Evolutionary conservation across 345 rosid genomes (phyloP), one percentile per base, ranked within the genome.

Genomic region (Pistacia atlantica): DNA sequence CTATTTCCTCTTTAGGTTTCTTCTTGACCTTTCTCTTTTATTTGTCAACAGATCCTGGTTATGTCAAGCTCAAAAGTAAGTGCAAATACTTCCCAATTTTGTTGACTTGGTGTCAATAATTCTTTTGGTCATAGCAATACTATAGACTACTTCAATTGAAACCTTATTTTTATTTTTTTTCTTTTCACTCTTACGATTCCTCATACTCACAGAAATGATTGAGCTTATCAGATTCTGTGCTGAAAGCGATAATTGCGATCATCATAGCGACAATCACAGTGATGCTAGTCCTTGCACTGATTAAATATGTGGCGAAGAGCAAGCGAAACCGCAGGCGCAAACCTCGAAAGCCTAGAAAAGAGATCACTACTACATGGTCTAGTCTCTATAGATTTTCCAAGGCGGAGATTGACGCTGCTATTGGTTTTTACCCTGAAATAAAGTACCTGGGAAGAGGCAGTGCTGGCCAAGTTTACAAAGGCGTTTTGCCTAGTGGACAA

Each of bases 401-500:
- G 85, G 82, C 84, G 1, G 92, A 89, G 85, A 87, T 90, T 25
- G 87, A 89, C 66, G 88, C 78, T 37, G 90, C 95, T 17, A 85
- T 91, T 25, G 81, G 80, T 58, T 71, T 66, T 37, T n/a, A 75
- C 52, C 63, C 51, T 0, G 87, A 77, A 22, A 78, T 54, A 65
- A 80, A 63, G 74, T 66, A 80, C 83, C 71, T 91, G 0, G 90
- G 92, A 5, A 65, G 81, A 70, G 95, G 93, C 11, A 91, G 95
- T 59, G 93, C 91, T 0, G 88, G 91, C 13, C 78, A 74, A 46
- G 93, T 88, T 37, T 91, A 85, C 63, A 87, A 85, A 81, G 93
- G 91, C 31, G 57, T 86, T 68, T 72, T 91, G 75, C 93, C 91
- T 12, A 85, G 95, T 33, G 91, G 89, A 51, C 93, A 87, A 70